Evolutionary conservation across 768 basidiomycete genomes (phyloP), one percentile per base, ranked within the genome.

Genomic region (Trametes sanguinea): DNA sequence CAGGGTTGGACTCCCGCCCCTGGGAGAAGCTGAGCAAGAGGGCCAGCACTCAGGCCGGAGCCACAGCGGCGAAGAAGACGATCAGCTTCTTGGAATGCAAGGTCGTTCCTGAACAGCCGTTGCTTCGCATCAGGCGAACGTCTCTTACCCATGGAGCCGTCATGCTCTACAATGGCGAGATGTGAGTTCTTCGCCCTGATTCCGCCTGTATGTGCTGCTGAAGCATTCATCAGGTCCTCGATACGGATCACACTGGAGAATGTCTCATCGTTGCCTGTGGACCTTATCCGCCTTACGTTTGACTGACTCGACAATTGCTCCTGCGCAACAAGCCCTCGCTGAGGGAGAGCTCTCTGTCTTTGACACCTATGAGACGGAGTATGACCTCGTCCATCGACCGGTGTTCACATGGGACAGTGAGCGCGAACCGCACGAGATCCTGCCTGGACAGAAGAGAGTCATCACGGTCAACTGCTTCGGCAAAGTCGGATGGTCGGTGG

Each of bases 111-210:
- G 88, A 93, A 68, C 92, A 95, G 69, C 97, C 97, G 8, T 74
- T 95, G 35, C 77, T 98, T 57, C 85, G 93, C 63, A 89, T 99
- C 72, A 83, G 92, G 57, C 80, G 92, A 70, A 92, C 89, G 14
- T 93, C 92, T n/a, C 76, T 97, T 22, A 95, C 91, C 1, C 94
- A 97, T 67, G 94, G 94, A 1, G 94, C 95, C 0, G 77, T 98
- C 29, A 96, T 97, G 93, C 78, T 98, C 53, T 98, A 96, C 70
- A 85, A 96, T 51, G 97, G 97, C 37, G 97, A 99, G 78, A 87
- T 77, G 95, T 94, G 64, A 62, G 86, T 76, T 6, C 27, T 29
- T 64, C 22, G 40, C 64, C 14, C 30, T 35, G n/a, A 14, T 6
- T 53, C 27, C 43, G 33, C 53, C 16, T 9, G 29, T 51, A 33